These are phyloP conservation scores for Camelina neglecta DNA, from an alignment of 345 rosid genomes.

Conservation along the genomic window DNA sequence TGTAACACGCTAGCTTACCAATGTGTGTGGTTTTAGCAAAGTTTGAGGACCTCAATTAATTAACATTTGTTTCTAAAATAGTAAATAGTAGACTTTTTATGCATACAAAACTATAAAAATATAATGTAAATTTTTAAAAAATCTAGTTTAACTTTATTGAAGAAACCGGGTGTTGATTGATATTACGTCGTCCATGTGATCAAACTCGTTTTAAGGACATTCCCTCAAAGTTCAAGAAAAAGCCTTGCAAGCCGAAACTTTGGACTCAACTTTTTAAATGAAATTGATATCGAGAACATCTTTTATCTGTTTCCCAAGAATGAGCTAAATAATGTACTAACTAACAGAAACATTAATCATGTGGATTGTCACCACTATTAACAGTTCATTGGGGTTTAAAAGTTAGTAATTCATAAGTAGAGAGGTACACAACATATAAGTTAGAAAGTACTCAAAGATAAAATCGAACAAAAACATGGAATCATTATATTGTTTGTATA, in stretches of 20 bases:
- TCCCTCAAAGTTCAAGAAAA: conserved; percentile 26
- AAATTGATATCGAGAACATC: conserved; percentile 1
- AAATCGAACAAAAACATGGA: not conserved
- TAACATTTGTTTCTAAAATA: not conserved
- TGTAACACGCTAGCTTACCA: not conserved
- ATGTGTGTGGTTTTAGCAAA: not conserved
- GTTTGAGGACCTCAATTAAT: not conserved
- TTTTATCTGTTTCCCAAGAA: conserved; percentile 6
- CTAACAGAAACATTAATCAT: not conserved
- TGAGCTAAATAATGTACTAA: conserved; percentile 1
- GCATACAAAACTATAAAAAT: not conserved
- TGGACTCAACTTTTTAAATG: conserved; percentile 11
- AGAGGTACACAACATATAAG: not conserved
- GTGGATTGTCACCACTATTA: conserved; percentile 20
- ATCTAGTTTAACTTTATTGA: not conserved
- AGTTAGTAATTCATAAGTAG: not conserved
- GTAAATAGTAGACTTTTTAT: not conserved
- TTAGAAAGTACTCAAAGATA: not conserved
- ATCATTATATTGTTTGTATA: not conserved
- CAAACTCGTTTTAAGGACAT: conserved; percentile 22
- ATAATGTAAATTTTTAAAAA: not conserved
- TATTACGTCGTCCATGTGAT: conserved; percentile 34
- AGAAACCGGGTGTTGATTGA: not conserved
- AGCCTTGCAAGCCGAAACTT: conserved; percentile 39
- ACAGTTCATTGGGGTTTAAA: not conserved